Evolutionary conservation across 257 asterid genomes (phyloP).

Genomic region (Plantago ovata): DNA sequence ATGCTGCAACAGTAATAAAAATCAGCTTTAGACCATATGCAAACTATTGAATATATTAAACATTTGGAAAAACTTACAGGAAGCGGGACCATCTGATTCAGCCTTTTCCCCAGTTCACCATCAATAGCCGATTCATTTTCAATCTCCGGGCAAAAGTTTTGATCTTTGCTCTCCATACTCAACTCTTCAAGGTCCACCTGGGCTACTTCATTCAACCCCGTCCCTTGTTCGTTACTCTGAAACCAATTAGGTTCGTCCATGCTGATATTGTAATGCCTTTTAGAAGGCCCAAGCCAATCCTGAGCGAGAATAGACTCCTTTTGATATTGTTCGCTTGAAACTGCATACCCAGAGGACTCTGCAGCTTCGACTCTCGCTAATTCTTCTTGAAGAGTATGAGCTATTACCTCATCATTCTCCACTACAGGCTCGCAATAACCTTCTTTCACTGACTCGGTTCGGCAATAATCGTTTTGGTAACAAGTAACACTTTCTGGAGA

Average conservation of each 20-base stretch:
- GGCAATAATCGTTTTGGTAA: conserved; percentile 46
- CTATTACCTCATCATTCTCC: conserved; percentile 71
- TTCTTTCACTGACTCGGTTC: conserved; percentile 42
- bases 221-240: conserved; percentile 37
- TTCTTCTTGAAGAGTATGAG: conserved; percentile 84
- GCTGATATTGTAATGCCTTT: conserved; percentile 39
- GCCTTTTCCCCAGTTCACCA: conserved; percentile 80
- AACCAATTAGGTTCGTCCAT: conserved; percentile 9
- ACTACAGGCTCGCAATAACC: conserved; percentile 44
- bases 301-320: conserved; percentile 60
- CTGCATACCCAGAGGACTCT: conserved; percentile 41
- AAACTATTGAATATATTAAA: neutral
- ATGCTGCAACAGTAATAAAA: conserved; percentile 49
- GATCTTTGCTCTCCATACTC: conserved; percentile 23
- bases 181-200: conserved; percentile 26
- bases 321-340: conserved; percentile 37
- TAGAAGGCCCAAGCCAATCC: conserved; percentile 63
- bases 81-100: conserved; percentile 67
- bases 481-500: conserved; percentile 56
- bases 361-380: conserved; percentile 42
- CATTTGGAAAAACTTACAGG: conserved; percentile 49
- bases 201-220: conserved; percentile 23
- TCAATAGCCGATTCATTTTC: conserved; percentile 73
- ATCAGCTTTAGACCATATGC: neutral
- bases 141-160: conserved; percentile 46